Percentiles rank a stretch among this genome's conserved stretches.
Evolutionary conservation across 23 red algal genomes (phyloP).

Genomic region (Gracilaria gracilis): DNA sequence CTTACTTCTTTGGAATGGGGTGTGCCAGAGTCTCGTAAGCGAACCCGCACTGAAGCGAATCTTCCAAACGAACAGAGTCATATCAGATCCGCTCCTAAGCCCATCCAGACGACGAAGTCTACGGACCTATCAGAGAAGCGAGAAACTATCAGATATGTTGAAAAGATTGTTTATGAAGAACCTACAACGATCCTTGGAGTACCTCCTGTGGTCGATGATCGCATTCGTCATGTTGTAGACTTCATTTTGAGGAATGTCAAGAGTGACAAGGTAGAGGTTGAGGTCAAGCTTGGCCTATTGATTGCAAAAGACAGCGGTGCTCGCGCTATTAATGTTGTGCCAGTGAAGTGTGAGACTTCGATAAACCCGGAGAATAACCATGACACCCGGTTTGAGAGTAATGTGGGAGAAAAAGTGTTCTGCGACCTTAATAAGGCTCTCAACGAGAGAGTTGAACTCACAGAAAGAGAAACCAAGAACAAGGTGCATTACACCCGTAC

Average conservation of each 20-base stretch:
- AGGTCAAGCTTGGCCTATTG: conserved; percentile 83
- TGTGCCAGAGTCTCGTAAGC: conserved; percentile 23
- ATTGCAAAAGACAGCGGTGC: conserved; percentile 44
- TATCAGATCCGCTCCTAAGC: neutral
- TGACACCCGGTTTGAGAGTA: conserved; percentile 65
- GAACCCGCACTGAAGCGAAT: conserved; percentile 12
- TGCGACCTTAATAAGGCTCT: conserved; percentile 50
- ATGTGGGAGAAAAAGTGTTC: conserved; percentile 68
- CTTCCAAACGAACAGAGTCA: neutral
- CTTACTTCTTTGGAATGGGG: conserved; percentile 51
- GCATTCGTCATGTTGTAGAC: conserved; percentile 63
- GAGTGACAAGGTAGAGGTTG: conserved; percentile 68
- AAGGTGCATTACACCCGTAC: conserved; percentile 44
- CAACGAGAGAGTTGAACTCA: conserved; percentile 60
- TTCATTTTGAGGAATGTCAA: conserved; percentile 79
- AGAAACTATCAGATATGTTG: conserved; percentile 34
- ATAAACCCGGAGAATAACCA: conserved; percentile 53
- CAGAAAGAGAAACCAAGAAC: conserved; percentile 15
- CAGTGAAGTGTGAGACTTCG: conserved; percentile 68
- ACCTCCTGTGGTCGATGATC: conserved; percentile 76
- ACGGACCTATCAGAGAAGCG: conserved; percentile 10
- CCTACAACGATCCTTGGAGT: conserved; percentile 55
- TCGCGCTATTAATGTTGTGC: conserved; percentile 55
- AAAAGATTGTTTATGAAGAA: conserved; percentile 41
- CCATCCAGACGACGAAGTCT: neutral